Percentiles rank a stretch among this genome's conserved stretches.
These are phyloP conservation scores for Pseudozyma tsukubaensis DNA, from an alignment of 1,284 basidiomycete species.

Conservation along the genomic window DNA sequence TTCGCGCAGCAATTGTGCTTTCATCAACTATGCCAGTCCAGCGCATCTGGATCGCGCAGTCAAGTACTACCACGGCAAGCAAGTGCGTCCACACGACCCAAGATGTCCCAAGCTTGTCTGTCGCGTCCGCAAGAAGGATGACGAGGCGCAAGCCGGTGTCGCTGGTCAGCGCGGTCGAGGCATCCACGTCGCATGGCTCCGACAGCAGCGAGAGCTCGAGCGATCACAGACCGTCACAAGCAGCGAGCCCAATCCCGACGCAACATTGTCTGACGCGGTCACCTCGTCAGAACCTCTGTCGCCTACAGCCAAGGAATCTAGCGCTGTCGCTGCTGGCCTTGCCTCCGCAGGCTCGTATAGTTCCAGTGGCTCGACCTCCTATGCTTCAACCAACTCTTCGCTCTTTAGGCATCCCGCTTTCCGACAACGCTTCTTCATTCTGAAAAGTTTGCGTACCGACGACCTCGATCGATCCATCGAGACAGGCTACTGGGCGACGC, in stretches of 20 bases:
- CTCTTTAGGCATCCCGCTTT: conserved; percentile 80
- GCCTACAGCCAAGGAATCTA: conserved; percentile 10
- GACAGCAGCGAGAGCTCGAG: conserved; percentile 71
- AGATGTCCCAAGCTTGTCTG: conserved; percentile 85
- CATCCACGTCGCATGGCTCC: conserved; percentile 81
- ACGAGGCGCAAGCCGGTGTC: conserved; percentile 88
- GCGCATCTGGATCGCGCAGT: conserved; percentile 78
- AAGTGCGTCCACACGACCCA: conserved; percentile 77
- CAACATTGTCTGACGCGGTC: neutral
- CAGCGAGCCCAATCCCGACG: neutral
- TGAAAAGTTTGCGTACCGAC: conserved; percentile 80
- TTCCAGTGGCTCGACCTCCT: conserved; percentile 54
- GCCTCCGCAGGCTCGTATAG: conserved; percentile 39
- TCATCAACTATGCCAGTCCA: conserved; percentile 84
- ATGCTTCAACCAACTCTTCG: conserved; percentile 71
- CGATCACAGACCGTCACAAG: conserved; percentile 9
- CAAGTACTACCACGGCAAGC: conserved; percentile 77
- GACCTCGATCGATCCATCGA: conserved; percentile 88
- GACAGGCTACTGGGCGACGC: conserved; percentile 88
- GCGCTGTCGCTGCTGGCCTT: conserved; percentile 18
- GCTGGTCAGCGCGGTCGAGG: conserved; percentile 88
- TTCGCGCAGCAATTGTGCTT: conserved; percentile 89
- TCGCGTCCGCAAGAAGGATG: conserved; percentile 83
- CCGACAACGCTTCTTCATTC: conserved; percentile 88
- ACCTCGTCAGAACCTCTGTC: conserved; percentile 25